Percentiles rank a stretch among this genome's conserved stretches.
Conservation (phyloP, 2,329 filamentous ascomycete species). For the Arthrinium puccinioides region DNA sequence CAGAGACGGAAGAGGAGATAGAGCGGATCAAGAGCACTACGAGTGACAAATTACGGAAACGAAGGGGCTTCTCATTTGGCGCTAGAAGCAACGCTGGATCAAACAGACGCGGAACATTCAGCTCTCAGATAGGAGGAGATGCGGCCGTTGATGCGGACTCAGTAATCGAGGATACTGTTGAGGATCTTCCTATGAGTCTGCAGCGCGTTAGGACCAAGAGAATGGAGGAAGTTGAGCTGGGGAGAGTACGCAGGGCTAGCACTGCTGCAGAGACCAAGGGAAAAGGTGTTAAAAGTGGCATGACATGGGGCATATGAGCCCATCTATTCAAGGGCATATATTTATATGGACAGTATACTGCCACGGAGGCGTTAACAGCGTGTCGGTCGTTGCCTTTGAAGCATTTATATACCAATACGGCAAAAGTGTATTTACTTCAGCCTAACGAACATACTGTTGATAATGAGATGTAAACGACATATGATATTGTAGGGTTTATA, state of each 20-base stretch:
- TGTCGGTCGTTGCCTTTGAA: too few species aligned
- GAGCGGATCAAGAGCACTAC: constrained; percentile 5
- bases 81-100: constrained; percentile 5
- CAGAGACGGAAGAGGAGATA: constrained; percentile 7
- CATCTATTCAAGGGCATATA: neutral
- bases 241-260: constrained; percentile 9
- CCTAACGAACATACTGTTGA: too few species aligned
- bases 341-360: neutral
- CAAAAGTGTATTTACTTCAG: too few species aligned
- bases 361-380: too few species aligned
- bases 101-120: constrained; percentile 7
- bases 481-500: too few species aligned
- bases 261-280: constrained; percentile 15
- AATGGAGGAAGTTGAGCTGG: constrained; percentile 18
- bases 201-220: constrained; percentile 38
- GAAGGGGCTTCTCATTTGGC: constrained; percentile 12
- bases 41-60: constrained; percentile 6
- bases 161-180: constrained; percentile 21
- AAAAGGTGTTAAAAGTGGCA: constrained; percentile 10
- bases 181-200: constrained; percentile 36
- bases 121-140: constrained; percentile 9
- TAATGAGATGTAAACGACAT: too few species aligned
- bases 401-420: too few species aligned
- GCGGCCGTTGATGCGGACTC: constrained; percentile 14
- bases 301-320: constrained; percentile 11